A percentile compares a stretch with the other conserved stretches of the same genome.
Conservation (phyloP, 2,329 filamentous ascomycete genomes). For the Stenocarpella maydis region DNA sequence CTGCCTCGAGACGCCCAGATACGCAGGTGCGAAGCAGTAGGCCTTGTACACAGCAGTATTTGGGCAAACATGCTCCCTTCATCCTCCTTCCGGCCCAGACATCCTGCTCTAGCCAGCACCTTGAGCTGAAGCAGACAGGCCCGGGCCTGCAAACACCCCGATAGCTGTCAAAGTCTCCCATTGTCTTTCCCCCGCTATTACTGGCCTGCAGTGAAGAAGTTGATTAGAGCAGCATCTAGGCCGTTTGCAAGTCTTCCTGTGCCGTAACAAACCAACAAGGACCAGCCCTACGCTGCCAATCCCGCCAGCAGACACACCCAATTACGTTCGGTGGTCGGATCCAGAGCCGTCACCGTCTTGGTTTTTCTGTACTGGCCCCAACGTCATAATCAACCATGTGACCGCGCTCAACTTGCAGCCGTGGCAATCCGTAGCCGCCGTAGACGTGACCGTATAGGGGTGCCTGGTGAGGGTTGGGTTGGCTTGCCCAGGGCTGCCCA, state of each 20-base stretch:
- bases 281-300: background rate
- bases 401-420: slow-evolving; percentile 11
- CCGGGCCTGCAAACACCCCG: no score
- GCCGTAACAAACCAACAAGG: no score
- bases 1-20: no score
- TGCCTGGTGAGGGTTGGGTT: background rate
- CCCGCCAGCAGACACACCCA: slow-evolving; percentile 7
- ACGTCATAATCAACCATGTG: background rate
- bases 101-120: no score
- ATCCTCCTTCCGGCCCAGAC: no score
- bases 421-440: slow-evolving; percentile 6
- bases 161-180: no score
- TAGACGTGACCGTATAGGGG: background rate
- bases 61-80: no score
- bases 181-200: no score
- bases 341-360: slow-evolving; percentile 8
- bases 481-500: background rate
- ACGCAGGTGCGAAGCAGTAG: no score
- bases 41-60: no score
- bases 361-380: background rate
- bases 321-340: background rate
- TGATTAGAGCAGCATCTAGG: background rate
- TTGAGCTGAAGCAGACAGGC: no score
- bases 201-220: no score
- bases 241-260: background rate